These are phyloP conservation scores for Colletotrichum ledebouriae DNA, from an alignment of 2,329 filamentous ascomycete genomes.

Conservation along the genomic window DNA sequence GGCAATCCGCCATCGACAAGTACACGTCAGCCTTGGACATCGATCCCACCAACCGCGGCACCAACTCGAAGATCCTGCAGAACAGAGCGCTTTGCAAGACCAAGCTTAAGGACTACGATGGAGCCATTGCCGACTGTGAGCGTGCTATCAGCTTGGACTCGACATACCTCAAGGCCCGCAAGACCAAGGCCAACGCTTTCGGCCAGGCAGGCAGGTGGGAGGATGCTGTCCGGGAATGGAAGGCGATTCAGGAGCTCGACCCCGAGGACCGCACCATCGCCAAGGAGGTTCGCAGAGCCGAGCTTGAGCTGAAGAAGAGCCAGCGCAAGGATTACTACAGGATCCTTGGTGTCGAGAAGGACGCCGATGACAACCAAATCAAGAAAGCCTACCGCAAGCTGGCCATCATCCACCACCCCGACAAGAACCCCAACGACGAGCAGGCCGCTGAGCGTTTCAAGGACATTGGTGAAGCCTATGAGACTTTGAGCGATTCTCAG, in stretches of 20 bases:
- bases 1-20: constrained; percentile 83
- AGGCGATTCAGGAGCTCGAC: constrained; percentile 85
- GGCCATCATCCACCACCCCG: constrained; percentile 93
- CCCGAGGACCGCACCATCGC: constrained; percentile 84
- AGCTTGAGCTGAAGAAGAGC: constrained; percentile 97
- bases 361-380: constrained; percentile 85
- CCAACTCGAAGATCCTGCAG: constrained; percentile 93
- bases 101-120: constrained; percentile 85
- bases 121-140: constrained; percentile 88
- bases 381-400: constrained; percentile 98
- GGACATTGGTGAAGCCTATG: constrained; percentile 97
- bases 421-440: constrained; percentile 94
- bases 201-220: constrained; percentile 92
- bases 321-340: constrained; percentile 99
- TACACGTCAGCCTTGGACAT: constrained; percentile 88
- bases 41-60: constrained; percentile 89
- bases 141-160: constrained; percentile 86
- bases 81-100: constrained; percentile 90
- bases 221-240: constrained; percentile 89
- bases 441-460: constrained; percentile 94
- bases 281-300: constrained; percentile 89
- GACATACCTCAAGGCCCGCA: constrained; percentile 88
- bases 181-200: constrained; percentile 92
- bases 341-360: constrained; percentile 90
- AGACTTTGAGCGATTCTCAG: constrained; percentile 93